Evolutionary conservation across 306 rosid genomes (phyloP).

Genomic region (Quercus agrifolia): DNA sequence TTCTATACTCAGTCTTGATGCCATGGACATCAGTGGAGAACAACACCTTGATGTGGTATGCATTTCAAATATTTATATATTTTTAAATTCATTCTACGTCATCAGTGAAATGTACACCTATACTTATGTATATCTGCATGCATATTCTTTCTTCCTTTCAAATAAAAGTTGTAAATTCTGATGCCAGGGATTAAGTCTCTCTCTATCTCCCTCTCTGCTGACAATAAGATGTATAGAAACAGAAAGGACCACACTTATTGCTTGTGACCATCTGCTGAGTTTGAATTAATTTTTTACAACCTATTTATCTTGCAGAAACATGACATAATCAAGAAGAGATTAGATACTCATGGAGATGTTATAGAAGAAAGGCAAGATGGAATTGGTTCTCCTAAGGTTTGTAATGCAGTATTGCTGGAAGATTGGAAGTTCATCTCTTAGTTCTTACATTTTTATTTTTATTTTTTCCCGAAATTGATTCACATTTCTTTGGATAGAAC

Average conservation of each 20-base stretch:
- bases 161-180: background rate
- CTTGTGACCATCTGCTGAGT: background rate
- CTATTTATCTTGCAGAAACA: slow-evolving; percentile 61
- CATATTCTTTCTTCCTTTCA: background rate
- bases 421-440: background rate
- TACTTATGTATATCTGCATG: background rate
- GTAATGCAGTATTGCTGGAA: slow-evolving; percentile 2
- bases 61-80: slow-evolving; percentile 1
- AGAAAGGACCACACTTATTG: background rate
- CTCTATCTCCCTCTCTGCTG: background rate
- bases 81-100: background rate
- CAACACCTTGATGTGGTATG: slow-evolving; percentile 96
- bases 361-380: slow-evolving; percentile 88
- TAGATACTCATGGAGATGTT: slow-evolving; percentile 84
- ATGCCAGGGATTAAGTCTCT: background rate
- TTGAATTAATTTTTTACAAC: slow-evolving; percentile 4
- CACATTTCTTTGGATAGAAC: background rate
- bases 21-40: slow-evolving; percentile 99
- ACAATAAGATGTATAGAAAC: background rate
- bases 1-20: slow-evolving; percentile 90
- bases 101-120: background rate
- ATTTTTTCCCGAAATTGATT: background rate
- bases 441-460: background rate
- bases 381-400: slow-evolving; percentile 90
- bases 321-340: slow-evolving; percentile 87